A percentile compares a stretch with the other conserved stretches of the same genome.
phyloP scores from a whole-genome alignment of 257 asterid species.

The Hygrophila difformis region DNA sequence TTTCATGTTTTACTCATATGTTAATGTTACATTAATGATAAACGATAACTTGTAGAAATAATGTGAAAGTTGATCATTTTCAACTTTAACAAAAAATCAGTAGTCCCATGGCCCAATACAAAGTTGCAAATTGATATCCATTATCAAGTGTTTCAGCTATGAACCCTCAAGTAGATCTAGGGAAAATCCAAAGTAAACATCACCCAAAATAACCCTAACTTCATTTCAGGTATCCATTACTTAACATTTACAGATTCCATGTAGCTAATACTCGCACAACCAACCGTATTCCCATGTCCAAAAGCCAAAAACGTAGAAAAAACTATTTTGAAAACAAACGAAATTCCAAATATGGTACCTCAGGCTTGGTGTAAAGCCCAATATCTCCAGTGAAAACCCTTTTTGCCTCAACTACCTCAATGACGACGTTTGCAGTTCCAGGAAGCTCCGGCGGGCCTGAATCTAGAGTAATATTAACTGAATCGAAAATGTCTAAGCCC shows the following conservation, averaged over 20 bases:
- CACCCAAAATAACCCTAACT: not conserved
- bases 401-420: constrained; percentile 60
- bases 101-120: not conserved
- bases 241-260: constrained; percentile 11
- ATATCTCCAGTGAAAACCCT: constrained; percentile 55
- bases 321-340: constrained; percentile 5
- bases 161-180: not conserved
- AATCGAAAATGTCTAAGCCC: constrained; percentile 61
- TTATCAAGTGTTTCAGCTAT: not conserved
- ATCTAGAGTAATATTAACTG: constrained; percentile 68
- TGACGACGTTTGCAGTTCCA: constrained; percentile 74
- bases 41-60: not conserved
- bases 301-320: not conserved
- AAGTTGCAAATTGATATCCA: not conserved
- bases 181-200: not conserved
- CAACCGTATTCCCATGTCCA: not conserved
- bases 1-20: too few relatives aligned
- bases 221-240: too few relatives aligned
- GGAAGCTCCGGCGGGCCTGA: constrained; percentile 92
- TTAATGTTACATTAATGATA: not conserved
- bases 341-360: constrained; percentile 35
- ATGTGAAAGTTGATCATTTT: constrained; percentile 3
- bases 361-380: constrained; percentile 73
- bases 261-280: not conserved
- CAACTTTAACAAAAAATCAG: not conserved